Conservation (phyloP, 75 land plant genomes). For the Cryptomeria japonica region DNA sequence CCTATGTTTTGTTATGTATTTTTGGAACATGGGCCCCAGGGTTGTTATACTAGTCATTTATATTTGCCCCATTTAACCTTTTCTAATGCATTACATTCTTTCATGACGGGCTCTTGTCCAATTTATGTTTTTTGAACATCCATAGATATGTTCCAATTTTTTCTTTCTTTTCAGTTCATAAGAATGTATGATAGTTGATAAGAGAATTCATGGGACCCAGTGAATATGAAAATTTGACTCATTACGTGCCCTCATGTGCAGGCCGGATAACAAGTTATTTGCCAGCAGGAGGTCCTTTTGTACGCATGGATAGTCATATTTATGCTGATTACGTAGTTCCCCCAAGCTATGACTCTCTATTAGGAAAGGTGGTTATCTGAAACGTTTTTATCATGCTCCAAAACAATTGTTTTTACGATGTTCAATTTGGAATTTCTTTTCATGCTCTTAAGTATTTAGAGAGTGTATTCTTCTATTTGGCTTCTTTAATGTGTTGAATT, state of each 20-base stretch:
- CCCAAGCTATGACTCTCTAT: conserved; percentile 94
- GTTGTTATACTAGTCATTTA: neutral
- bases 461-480: neutral
- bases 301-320: conserved; percentile 97
- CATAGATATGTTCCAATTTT: neutral
- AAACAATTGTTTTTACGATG: neutral
- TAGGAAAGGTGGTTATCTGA: conserved; percentile 77
- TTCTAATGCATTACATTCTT: neutral
- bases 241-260: conserved; percentile 17
- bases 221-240: neutral
- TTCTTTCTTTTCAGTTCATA: neutral
- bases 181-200: neutral
- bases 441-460: neutral
- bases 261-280: conserved; percentile 89
- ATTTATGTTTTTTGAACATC: neutral
- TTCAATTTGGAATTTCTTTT: neutral
- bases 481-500: neutral
- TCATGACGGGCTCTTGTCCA: neutral
- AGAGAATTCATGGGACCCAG: neutral
- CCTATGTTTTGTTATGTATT: neutral
- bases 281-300: conserved; percentile 98
- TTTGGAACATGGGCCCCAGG: neutral
- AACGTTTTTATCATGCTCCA: neutral
- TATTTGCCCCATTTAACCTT: neutral
- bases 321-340: conserved; percentile 97